Conservation (phyloP, 148 eudicot genomes). For the Oxyria digyna region DNA sequence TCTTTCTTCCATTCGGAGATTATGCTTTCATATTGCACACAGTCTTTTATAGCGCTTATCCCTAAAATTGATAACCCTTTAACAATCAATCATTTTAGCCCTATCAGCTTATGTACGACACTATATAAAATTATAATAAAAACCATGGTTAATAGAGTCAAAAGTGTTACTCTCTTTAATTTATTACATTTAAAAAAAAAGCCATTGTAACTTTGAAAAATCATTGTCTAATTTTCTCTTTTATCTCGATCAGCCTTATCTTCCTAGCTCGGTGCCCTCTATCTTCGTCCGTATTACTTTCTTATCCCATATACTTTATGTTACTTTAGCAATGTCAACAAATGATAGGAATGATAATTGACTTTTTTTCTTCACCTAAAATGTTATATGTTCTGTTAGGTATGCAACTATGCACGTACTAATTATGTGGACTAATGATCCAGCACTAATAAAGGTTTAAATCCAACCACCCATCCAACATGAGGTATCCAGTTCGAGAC, state of each 20-base stretch:
- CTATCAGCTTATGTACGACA: too few relatives aligned
- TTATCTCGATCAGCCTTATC: background rate
- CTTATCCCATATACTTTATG: background rate
- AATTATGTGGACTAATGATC: background rate
- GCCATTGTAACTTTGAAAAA: background rate
- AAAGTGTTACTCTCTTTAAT: background rate
- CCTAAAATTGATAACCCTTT: too few relatives aligned
- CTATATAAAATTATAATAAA: too few relatives aligned
- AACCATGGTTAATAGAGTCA: too few relatives aligned
- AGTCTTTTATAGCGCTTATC: too few relatives aligned
- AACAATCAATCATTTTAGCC: too few relatives aligned
- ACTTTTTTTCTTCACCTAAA: background rate
- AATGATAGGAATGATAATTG: background rate
- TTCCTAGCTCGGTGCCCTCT: background rate
- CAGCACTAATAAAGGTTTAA: too few relatives aligned
- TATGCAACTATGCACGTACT: background rate
- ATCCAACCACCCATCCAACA: too few relatives aligned
- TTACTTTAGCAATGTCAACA: background rate
- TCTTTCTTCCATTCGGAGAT: too few relatives aligned
- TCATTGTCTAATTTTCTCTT: background rate
- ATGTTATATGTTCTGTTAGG: too few relatives aligned
- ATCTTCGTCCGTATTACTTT: background rate
- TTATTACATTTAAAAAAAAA: background rate
- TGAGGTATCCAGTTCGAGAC: too few relatives aligned
- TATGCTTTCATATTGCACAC: too few relatives aligned